Evolutionary conservation across 1,284 basidiomycete species (phyloP).

Genomic region (Trichosporon inkin): DNA sequence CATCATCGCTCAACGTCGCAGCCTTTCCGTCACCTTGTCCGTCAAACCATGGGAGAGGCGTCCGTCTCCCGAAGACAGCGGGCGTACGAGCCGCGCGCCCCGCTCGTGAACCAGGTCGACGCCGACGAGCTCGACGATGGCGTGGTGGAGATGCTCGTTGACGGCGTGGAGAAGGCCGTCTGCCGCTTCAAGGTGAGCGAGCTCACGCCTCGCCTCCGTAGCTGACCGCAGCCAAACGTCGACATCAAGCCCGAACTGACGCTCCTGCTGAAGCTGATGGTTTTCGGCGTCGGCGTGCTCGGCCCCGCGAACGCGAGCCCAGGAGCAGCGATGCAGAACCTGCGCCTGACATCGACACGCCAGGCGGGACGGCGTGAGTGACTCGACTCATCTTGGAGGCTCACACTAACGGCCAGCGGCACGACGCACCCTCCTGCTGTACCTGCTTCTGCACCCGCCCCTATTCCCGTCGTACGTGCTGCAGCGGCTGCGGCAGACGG

Average conservation of each 20-base stretch:
- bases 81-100: slow-evolving; percentile 50
- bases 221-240: slow-evolving; percentile 56
- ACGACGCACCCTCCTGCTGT: slow-evolving; percentile 60
- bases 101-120: slow-evolving; percentile 88
- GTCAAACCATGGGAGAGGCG: background rate
- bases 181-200: slow-evolving; percentile 64
- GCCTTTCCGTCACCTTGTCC: background rate
- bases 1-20: background rate
- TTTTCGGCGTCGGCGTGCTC: slow-evolving; percentile 86
- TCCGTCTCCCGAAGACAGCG: background rate
- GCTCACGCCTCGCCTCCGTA: background rate
- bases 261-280: slow-evolving; percentile 67
- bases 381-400: background rate
- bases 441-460: slow-evolving; percentile 63
- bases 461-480: slow-evolving; percentile 75
- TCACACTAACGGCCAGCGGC: slow-evolving; percentile 20
- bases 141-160: slow-evolving; percentile 73
- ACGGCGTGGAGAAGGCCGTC: slow-evolving; percentile 76
- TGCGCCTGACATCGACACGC: slow-evolving; percentile 51
- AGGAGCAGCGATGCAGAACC: slow-evolving; percentile 84
- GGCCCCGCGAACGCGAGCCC: slow-evolving; percentile 72
- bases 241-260: slow-evolving; percentile 76
- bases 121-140: slow-evolving; percentile 88
- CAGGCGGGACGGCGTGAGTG: slow-evolving; percentile 14
- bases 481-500: slow-evolving; percentile 66